phyloP scores from a whole-genome alignment of 139 green algal species.

The Nannochloris sp. region DNA sequence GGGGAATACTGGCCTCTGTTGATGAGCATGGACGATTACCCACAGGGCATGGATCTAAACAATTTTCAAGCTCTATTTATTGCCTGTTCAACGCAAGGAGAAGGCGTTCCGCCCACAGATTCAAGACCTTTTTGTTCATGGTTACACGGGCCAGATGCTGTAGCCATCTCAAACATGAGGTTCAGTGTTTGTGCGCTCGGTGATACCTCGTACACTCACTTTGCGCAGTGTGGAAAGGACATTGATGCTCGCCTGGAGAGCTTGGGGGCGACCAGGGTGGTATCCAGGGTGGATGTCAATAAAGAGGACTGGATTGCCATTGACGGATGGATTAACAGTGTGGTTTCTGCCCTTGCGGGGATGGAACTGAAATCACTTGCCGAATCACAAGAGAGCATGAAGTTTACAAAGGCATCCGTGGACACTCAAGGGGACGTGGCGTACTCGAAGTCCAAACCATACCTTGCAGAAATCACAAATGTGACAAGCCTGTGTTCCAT shows the following conservation, averaged over 20 bases:
- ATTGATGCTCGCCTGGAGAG: slow-evolving; percentile 52
- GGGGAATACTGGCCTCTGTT: slow-evolving; percentile 49
- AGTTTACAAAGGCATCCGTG: slow-evolving; percentile 3
- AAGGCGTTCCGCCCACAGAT: slow-evolving; percentile 77
- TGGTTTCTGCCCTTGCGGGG: slow-evolving; percentile 29
- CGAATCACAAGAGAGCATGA: slow-evolving; percentile 29
- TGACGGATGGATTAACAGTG: slow-evolving; percentile 53
- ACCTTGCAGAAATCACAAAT: slow-evolving; percentile 39
- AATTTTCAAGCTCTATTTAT: slow-evolving; percentile 54
- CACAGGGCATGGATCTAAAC: slow-evolving; percentile 38
- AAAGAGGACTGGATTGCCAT: slow-evolving; percentile 71
- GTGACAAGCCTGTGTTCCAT: slow-evolving; percentile 57
- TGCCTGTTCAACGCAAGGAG: slow-evolving; percentile 81
- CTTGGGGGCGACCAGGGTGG: slow-evolving; percentile 35
- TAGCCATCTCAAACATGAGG: slow-evolving; percentile 22
- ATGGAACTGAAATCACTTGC: slow-evolving; percentile 34
- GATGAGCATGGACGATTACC: slow-evolving; percentile 67
- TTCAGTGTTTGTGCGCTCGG: slow-evolving; percentile 74
- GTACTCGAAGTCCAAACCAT: slow-evolving; percentile 62
- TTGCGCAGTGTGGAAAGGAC: slow-evolving; percentile 68
- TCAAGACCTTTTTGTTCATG: slow-evolving; percentile 77
- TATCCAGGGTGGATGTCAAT: slow-evolving; percentile 54
- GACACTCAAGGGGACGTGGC: slow-evolving; percentile 10
- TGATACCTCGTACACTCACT: slow-evolving; percentile 80
- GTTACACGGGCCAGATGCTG: slow-evolving; percentile 43